Percentiles rank a stretch among this genome's conserved stretches.
Evolutionary conservation across 2,329 filamentous ascomycete species (phyloP).

Genomic region (Allantophomopsis cytisporea): DNA sequence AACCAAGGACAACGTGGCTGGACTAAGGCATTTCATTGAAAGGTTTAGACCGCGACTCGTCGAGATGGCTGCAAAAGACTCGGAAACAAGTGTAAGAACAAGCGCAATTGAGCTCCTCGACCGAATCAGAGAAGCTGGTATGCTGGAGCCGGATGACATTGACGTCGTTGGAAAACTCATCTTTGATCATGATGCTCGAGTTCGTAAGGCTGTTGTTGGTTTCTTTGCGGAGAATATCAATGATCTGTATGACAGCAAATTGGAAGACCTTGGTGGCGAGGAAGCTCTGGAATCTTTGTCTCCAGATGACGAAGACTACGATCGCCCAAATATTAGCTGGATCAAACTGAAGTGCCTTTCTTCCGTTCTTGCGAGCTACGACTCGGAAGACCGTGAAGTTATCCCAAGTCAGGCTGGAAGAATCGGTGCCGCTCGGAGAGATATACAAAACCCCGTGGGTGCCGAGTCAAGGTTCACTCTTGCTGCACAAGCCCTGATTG

Average conservation of each 20-base stretch:
- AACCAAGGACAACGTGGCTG: slow-evolving; percentile 63
- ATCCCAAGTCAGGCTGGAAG: slow-evolving; percentile 32
- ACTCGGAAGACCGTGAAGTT: slow-evolving; percentile 51
- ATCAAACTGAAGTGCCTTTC: slow-evolving; percentile 83
- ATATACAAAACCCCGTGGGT: slow-evolving; percentile 41
- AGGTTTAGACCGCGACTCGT: slow-evolving; percentile 76
- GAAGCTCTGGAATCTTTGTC: slow-evolving; percentile 64
- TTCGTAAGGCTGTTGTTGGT: slow-evolving; percentile 76
- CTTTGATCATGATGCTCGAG: slow-evolving; percentile 72
- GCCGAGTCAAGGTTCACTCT: slow-evolving; percentile 74
- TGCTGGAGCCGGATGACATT: slow-evolving; percentile 84
- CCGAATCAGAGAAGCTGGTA: slow-evolving; percentile 65
- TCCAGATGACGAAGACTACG: slow-evolving; percentile 62
- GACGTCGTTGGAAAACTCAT: slow-evolving; percentile 78
- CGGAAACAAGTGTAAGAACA: slow-evolving; percentile 68
- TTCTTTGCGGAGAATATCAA: slow-evolving; percentile 86
- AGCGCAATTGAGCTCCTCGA: slow-evolving; percentile 73
- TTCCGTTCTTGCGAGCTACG: slow-evolving; percentile 71
- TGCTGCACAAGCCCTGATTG: slow-evolving; percentile 74
- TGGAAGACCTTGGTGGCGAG: slow-evolving; percentile 74
- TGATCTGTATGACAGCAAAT: slow-evolving; percentile 64
- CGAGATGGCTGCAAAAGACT: slow-evolving; percentile 82
- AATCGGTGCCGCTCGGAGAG: slow-evolving; percentile 17
- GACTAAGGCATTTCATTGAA: slow-evolving; percentile 83
- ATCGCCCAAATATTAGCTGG: slow-evolving; percentile 70